A percentile compares a stretch with the other conserved stretches of the same genome.
Conservation (phyloP, 2,329 filamentous ascomycete species). For the Aureobasidium leucospermi region DNA sequence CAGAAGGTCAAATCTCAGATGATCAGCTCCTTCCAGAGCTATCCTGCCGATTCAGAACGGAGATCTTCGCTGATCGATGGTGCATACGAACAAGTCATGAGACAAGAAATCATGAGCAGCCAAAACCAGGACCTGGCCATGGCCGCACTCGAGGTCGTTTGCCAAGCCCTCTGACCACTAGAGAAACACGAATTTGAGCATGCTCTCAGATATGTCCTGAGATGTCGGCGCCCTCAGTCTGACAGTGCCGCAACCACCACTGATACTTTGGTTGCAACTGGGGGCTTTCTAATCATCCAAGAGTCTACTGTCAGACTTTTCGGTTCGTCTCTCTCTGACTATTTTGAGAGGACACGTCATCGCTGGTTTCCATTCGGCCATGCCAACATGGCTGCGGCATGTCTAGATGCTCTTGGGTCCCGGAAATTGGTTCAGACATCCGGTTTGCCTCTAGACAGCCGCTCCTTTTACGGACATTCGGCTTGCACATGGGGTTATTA, state of each 20-base stretch:
- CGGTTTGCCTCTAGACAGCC: too few species aligned
- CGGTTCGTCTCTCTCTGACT: neutral
- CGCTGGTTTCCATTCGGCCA: neutral
- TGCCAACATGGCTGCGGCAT: neutral
- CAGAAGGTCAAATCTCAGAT: too few species aligned
- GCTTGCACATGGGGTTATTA: neutral
- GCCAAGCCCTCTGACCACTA: neutral
- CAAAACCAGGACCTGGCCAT: conserved; percentile 8
- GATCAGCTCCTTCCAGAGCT: too few species aligned
- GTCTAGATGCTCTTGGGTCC: neutral
- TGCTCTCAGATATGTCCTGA: neutral
- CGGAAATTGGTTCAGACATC: neutral
- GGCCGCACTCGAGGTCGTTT: neutral
- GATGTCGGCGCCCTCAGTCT: neutral
- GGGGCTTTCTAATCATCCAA: neutral
- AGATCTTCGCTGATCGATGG: too few species aligned
- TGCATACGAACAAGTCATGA: too few species aligned
- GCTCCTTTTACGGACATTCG: neutral
- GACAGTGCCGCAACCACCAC: neutral
- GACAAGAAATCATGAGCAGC: too few species aligned
- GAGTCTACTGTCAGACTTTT: neutral
- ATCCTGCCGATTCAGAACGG: too few species aligned
- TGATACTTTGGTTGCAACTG: neutral
- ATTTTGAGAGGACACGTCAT: neutral
- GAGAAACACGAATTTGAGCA: neutral